A percentile compares a stretch with the other conserved stretches of the same genome.
phyloP scores from a whole-genome alignment of 345 rosid genomes.

The Geranium rotundifolium region DNA sequence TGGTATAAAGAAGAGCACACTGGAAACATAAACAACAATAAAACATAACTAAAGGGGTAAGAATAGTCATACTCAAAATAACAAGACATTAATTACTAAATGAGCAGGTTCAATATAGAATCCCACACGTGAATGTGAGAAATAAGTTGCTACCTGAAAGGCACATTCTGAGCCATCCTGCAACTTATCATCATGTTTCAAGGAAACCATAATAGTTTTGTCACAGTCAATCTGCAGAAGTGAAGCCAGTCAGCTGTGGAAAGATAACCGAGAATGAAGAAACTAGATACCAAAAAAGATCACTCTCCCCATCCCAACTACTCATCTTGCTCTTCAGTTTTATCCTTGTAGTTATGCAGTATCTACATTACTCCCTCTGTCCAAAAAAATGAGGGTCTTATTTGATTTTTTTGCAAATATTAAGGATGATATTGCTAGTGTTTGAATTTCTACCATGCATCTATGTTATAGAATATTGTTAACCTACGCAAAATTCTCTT shows the following conservation, averaged over 20 bases:
- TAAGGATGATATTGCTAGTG: too few species aligned
- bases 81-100: neutral
- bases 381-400: too few species aligned
- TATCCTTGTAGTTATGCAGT: too few species aligned
- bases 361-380: too few species aligned
- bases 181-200: conserved; percentile 92
- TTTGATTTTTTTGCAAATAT: too few species aligned
- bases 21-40: conserved; percentile 22
- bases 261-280: neutral
- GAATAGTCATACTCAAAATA: conserved; percentile 4
- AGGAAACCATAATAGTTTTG: conserved; percentile 81
- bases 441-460: too few species aligned
- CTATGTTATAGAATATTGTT: too few species aligned
- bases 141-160: conserved; percentile 58
- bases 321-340: too few species aligned
- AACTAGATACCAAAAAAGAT: neutral
- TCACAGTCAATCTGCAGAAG: conserved; percentile 76
- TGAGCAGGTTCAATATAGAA: neutral
- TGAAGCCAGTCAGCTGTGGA: conserved; percentile 1
- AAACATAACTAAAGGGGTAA: neutral
- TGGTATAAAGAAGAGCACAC: conserved; percentile 97
- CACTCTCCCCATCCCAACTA: neutral
- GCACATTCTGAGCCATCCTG: conserved; percentile 89
- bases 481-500: too few species aligned
- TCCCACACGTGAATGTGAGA: conserved; percentile 1